phyloP scores from a whole-genome alignment of 208 protist species.

The Porcisia hertigi region DNA sequence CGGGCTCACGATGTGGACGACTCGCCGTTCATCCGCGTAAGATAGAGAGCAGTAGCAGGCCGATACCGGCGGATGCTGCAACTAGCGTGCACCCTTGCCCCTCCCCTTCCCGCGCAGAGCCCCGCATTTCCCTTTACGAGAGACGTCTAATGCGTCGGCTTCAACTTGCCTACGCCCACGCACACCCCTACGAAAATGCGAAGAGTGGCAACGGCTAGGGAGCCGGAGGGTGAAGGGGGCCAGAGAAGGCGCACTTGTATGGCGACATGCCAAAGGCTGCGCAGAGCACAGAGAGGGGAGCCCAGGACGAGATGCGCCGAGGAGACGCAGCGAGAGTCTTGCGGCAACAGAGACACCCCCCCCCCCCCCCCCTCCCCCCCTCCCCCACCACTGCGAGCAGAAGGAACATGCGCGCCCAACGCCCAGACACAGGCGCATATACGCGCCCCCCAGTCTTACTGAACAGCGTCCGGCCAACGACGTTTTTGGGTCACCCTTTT shows the following conservation, averaged over 20 bases:
- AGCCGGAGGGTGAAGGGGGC: background rate
- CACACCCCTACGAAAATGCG: background rate
- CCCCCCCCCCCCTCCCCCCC: background rate
- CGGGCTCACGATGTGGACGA: background rate
- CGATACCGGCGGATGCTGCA: background rate
- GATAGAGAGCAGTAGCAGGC: background rate
- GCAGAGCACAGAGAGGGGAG: background rate
- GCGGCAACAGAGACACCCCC: background rate
- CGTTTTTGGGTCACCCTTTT: too few species aligned
- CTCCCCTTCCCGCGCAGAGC: background rate
- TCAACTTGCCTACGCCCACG: slow-evolving; percentile 19
- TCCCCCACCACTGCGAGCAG: too few species aligned
- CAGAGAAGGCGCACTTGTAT: background rate
- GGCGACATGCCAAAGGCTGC: background rate
- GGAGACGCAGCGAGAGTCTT: background rate
- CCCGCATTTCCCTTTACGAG: slow-evolving; percentile 24
- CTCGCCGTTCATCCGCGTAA: background rate
- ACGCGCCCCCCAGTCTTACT: too few species aligned
- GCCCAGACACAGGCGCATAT: too few species aligned
- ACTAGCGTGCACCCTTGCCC: background rate
- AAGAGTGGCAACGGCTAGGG: background rate
- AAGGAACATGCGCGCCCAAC: too few species aligned
- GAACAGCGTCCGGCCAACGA: too few species aligned
- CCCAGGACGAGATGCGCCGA: background rate
- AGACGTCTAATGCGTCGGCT: slow-evolving; percentile 14